Evolutionary conservation across 805 yeast genomes (phyloP).

Genomic region (Pichia rugopelliculosa): DNA sequence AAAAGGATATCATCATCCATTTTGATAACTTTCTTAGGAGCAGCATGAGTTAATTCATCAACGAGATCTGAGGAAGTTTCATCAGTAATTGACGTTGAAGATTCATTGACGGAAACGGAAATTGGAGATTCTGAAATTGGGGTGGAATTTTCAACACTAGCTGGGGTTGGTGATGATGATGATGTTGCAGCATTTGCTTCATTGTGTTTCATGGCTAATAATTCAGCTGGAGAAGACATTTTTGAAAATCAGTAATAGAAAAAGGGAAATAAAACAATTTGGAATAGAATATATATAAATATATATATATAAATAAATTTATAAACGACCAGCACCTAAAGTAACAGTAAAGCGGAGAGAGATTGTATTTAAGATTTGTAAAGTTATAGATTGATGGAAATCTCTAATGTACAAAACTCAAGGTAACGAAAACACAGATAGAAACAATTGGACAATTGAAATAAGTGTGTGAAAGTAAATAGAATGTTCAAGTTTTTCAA

Average conservation of each 20-base stretch:
- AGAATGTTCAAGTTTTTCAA: background rate
- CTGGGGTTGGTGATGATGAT: slow-evolving; percentile 11
- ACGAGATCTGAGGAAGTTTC: slow-evolving; percentile 1
- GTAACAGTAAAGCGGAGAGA: background rate
- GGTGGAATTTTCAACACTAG: slow-evolving; percentile 6
- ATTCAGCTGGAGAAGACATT: slow-evolving; percentile 36
- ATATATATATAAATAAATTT: background rate
- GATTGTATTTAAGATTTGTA: background rate
- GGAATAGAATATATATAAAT: background rate
- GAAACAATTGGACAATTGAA: background rate
- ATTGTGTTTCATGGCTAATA: slow-evolving; percentile 32
- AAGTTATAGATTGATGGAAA: background rate
- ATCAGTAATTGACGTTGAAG: background rate
- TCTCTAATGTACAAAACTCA: background rate
- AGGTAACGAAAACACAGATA: background rate
- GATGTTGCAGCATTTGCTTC: slow-evolving; percentile 11
- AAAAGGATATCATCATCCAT: slow-evolving; percentile 46
- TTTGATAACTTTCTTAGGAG: slow-evolving; percentile 23
- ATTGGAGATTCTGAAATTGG: slow-evolving; percentile 11
- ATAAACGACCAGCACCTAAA: slow-evolving; percentile 2
- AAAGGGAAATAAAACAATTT: background rate
- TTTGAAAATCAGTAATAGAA: background rate
- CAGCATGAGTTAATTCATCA: background rate
- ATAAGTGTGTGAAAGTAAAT: background rate
- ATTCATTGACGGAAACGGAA: slow-evolving; percentile 2